These are phyloP conservation scores for Bothriochloa decipiens DNA, from an alignment of 176 grass and related monocot species.

Conservation along the genomic window DNA sequence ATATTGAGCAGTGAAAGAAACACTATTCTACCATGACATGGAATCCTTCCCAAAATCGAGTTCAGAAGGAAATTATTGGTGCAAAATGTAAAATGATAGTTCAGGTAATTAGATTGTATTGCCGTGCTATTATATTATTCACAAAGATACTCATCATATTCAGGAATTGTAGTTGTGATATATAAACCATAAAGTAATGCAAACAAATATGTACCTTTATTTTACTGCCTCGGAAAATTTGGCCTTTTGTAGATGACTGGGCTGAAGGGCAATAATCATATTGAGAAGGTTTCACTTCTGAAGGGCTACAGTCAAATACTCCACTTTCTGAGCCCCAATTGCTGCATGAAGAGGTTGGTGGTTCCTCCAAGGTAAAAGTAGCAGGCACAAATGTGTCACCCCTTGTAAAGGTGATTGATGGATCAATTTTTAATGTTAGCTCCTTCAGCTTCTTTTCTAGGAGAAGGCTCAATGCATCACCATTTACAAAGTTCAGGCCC, in stretches of 20 bases:
- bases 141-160: neutral
- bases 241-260: conserved; percentile 52
- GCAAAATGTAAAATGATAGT: neutral
- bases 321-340: conserved; percentile 29
- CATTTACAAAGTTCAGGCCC: conserved; percentile 57
- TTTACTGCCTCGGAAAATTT: conserved; percentile 43
- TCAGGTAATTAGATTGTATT: neutral
- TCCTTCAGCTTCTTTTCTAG: conserved; percentile 81
- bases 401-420: conserved; percentile 60
- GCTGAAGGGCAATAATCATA: conserved; percentile 48
- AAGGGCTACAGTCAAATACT: conserved; percentile 46
- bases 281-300: conserved; percentile 35
- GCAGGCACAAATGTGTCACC: conserved; percentile 43
- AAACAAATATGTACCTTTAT: conserved; percentile 42
- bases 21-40: neutral
- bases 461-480: conserved; percentile 78
- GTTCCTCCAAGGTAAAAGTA: conserved; percentile 42
- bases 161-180: neutral
- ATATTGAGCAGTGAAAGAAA: neutral
- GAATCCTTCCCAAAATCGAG: neutral
- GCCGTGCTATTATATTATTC: neutral
- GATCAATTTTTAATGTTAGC: conserved; percentile 59
- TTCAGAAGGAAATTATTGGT: neutral
- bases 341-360: conserved; percentile 24
- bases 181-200: neutral